Evolutionary conservation across 1,139 yeast genomes (phyloP), one percentile per base, ranked within the genome.

Genomic region (Suhomyces bolitotheri): DNA sequence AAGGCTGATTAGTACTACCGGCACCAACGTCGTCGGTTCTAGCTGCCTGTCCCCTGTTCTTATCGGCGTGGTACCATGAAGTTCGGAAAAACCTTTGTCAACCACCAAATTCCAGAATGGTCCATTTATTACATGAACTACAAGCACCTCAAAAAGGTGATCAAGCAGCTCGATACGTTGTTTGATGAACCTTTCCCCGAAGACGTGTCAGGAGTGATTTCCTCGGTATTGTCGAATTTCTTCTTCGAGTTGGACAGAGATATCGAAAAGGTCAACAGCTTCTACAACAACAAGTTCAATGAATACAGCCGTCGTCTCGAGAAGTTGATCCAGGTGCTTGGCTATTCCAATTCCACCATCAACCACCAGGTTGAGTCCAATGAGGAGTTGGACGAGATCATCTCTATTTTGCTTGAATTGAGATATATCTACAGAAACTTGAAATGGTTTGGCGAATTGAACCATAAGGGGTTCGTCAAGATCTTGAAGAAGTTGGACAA

Each of bases 41-140:
- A n/a, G n/a, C n/a, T n/a, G n/a, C n/a, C n/a, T n/a, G n/a, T n/a
- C n/a, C n/a, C n/a, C n/a, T n/a, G n/a, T n/a, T n/a, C n/a, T n/a
- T n/a, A n/a, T n/a, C n/a, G n/a, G n/a, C 14, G 3, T 16, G 22
- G 22, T 19, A 26, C 35, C 31, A 86, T 87, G 96, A 87, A 87
- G 73, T 87, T 87, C 60, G 95, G 95, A 23, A 87, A 87, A 58
- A 84, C 88, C 4, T 61, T 87, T 48, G 62, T 81, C 25, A 70
- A 86, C 38, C 95, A 90, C 60, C 95, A 88, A 66, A 87, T 90
- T 41, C 97, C 97, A 7, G 96, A 89, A 63, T 90, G 97, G 97
- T 53, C 68, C n/a, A 61, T 63, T 69, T 77, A 74, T 51, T 90
- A 92, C 56, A 76, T 90, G 71, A 85, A 88, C 62, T 92, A 92